Evolutionary conservation across 1,284 basidiomycete species (phyloP), one percentile per base, ranked within the genome.

Genomic region (Wallemia mellicola): DNA sequence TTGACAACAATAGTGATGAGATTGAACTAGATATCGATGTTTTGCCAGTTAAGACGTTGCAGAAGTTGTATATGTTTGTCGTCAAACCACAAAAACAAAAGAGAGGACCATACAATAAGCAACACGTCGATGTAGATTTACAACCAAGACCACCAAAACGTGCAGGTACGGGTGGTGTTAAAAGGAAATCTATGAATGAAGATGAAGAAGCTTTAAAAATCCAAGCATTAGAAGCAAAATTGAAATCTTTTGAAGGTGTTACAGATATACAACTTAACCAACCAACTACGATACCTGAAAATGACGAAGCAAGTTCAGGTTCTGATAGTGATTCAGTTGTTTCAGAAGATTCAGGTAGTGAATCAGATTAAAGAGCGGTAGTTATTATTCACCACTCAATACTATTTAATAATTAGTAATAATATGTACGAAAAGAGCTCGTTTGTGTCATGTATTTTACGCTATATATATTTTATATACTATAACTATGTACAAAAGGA

Each of bases 21-120:
- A 94, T 95, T 66, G 89, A 95, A 71, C 78, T 95, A 56, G 91
- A 95, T 71, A 94, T 95, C 65, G 89, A 95, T 67, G 74, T 80
- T 57, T 75, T 95, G 32, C 87, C 89, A 59, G 74, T 82, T 2
- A 71, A 77, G 24, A 88, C 91, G 28, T 77, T 94, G 58, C 81
- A 82, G 60, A 86, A 86, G 71, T 76, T 95, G 27, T 95, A 94
- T 75, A 89, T 91, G 71, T 87, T 86, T 66, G 91, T 94, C 62
- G 77, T 89, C 62, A 78, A 83, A 22, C 83, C 82, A 1, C 69
- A 80, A 63, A 63, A 62, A 59, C 62, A 66, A 60, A 61, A 61
- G 48, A 48, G 38, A 48, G 38, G 38, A 17, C 63, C 60, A 15
- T 60, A 59, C 28, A 62, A 62, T 58, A 62, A 26, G 27, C 58